Conservation (phyloP, 495 filamentous ascomycete species). For the Trichocladium uniseriatum region DNA sequence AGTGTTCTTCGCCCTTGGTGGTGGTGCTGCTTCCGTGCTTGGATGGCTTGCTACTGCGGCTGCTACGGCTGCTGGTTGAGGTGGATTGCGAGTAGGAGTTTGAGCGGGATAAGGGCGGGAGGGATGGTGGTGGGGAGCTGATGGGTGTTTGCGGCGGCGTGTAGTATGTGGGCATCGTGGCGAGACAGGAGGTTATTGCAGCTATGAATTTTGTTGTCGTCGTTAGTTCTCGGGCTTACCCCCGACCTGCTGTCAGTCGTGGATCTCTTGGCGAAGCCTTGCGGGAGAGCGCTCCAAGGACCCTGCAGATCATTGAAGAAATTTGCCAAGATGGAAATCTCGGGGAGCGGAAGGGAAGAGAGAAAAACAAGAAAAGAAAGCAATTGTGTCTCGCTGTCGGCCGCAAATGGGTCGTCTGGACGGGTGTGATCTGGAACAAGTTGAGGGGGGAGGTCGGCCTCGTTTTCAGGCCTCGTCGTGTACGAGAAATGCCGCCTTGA, state of each 20-base stretch:
- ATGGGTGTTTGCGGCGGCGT: slow-evolving; percentile 8
- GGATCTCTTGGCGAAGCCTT: too few species aligned
- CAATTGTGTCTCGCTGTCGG: not conserved
- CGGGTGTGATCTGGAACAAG: not conserved
- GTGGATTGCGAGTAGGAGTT: slow-evolving; percentile 2
- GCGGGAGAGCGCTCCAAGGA: too few species aligned
- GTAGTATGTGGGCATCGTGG: slow-evolving; percentile 11
- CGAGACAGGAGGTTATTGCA: not conserved
- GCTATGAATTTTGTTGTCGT: too few species aligned
- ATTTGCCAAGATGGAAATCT: not conserved
- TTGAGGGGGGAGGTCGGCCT: not conserved
- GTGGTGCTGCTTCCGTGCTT: not conserved
- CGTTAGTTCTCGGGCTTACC: not conserved
- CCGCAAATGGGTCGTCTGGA: not conserved
- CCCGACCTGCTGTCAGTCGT: too few species aligned
- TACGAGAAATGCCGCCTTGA: too few species aligned
- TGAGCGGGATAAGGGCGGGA: not conserved
- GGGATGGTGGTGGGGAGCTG: not conserved
- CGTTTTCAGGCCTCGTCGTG: not conserved
- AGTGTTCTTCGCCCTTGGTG: slow-evolving; percentile 3
- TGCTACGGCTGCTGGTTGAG: not conserved
- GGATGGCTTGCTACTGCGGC: not conserved
- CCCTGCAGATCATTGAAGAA: too few species aligned
- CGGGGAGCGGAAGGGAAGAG: not conserved
- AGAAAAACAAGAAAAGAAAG: not conserved